phyloP scores from a whole-genome alignment of 2,329 filamentous ascomycete genomes.

The Corinectria fuckeliana region DNA sequence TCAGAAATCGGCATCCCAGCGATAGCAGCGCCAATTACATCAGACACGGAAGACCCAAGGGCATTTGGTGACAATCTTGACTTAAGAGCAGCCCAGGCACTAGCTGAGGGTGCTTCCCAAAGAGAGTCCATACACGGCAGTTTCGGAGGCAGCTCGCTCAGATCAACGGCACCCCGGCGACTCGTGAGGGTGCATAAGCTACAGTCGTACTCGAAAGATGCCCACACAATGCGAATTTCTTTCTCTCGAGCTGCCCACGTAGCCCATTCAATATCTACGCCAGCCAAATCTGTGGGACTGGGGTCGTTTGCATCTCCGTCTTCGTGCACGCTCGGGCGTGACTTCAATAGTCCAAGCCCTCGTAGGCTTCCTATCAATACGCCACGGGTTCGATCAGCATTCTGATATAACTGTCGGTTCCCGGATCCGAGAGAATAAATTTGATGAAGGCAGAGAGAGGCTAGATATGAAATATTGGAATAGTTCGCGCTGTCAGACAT shows the following conservation, averaged over 20 bases:
- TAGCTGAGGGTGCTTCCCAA: slow-evolving; percentile 39
- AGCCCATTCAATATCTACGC: slow-evolving; percentile 29
- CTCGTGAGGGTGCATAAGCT: slow-evolving; percentile 41
- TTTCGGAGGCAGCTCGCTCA: slow-evolving; percentile 37
- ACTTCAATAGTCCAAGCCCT: slow-evolving; percentile 37
- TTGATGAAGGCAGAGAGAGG: slow-evolving; percentile 41
- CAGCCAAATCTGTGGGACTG: neutral
- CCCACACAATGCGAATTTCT: slow-evolving; percentile 38
- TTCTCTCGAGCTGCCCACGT: slow-evolving; percentile 36
- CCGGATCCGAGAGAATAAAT: slow-evolving; percentile 43
- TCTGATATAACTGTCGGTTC: slow-evolving; percentile 40
- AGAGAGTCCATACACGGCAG: slow-evolving; percentile 39
- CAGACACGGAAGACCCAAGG: slow-evolving; percentile 15
- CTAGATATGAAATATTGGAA: slow-evolving; percentile 36
- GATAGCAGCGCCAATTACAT: slow-evolving; percentile 10
- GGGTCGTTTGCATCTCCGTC: slow-evolving; percentile 3
- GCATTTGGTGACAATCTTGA: slow-evolving; percentile 5
- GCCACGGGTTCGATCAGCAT: slow-evolving; percentile 38
- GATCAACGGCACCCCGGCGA: slow-evolving; percentile 37
- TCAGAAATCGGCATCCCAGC: slow-evolving; percentile 8
- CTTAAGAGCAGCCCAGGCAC: slow-evolving; percentile 37
- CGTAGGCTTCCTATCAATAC: slow-evolving; percentile 39
- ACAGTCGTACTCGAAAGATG: slow-evolving; percentile 44
- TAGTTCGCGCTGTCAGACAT: slow-evolving; percentile 34
- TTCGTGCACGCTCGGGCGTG: slow-evolving; percentile 13